Conservation (phyloP, 345 rosid species). For the Theobroma cacao region DNA sequence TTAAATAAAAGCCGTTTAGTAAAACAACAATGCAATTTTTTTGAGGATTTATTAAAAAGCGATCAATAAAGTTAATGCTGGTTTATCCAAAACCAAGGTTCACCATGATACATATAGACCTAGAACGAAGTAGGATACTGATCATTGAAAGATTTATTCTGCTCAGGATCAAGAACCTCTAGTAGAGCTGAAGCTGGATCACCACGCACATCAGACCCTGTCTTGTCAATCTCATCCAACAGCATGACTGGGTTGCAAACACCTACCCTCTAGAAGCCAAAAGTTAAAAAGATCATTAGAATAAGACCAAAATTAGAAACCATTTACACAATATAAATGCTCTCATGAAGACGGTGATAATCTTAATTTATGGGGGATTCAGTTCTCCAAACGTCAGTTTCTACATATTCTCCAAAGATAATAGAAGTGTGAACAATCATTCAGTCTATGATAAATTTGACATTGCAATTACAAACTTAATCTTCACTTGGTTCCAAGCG, state of each 20-base stretch:
- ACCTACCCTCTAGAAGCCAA: constrained; percentile 71
- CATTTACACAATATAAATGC: not conserved
- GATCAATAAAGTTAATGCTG: not conserved
- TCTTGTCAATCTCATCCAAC: constrained; percentile 97
- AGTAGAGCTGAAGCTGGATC: constrained; percentile 98
- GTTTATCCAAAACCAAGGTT: not conserved
- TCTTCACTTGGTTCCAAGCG: not conserved
- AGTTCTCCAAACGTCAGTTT: not conserved
- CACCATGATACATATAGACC: constrained; percentile 4
- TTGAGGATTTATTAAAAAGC: not conserved
- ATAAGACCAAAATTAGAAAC: not conserved
- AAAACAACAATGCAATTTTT: not conserved
- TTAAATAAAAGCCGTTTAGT: not conserved
- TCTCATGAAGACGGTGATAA: not conserved
- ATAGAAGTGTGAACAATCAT: not conserved
- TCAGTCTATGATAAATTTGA: not conserved
- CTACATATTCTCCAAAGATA: not conserved
- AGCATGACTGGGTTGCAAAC: constrained; percentile 98
- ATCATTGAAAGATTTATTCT: constrained; percentile 85
- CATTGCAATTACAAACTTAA: not conserved
- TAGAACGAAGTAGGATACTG: constrained; percentile 74
- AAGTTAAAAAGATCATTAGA: constrained; percentile 18
- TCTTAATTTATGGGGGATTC: not conserved
- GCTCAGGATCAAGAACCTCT: constrained; percentile 99
- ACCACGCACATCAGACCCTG: constrained; percentile 96